phyloP scores from a whole-genome alignment of 495 filamentous ascomycete genomes.

The Baudoinia panamericana region DNA sequence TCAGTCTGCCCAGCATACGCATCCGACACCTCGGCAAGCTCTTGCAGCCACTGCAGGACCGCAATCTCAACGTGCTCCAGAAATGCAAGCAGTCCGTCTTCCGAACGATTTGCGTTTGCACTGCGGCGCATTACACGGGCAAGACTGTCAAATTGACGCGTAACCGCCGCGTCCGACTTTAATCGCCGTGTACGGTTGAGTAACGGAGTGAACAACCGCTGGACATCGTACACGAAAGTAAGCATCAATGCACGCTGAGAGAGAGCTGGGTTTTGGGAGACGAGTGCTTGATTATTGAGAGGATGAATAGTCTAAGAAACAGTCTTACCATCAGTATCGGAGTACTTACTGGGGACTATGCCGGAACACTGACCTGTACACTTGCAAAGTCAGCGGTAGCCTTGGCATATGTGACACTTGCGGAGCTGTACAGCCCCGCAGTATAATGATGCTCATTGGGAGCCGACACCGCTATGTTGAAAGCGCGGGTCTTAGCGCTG shows the following conservation, averaged over 20 bases:
- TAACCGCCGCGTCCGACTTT: not conserved
- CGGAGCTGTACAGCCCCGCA: no score
- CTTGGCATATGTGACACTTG: no score
- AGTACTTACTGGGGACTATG: constrained; percentile 30
- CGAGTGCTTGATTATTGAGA: constrained; percentile 42
- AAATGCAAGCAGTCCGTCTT: not conserved
- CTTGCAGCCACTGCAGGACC: constrained; percentile 1
- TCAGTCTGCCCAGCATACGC: no score
- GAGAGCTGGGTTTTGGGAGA: constrained; percentile 1
- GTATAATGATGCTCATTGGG: no score
- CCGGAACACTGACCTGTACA: constrained; percentile 38
- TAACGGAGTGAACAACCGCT: not conserved
- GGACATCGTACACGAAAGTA: constrained; percentile 4
- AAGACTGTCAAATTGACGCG: not conserved
- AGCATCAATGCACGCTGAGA: constrained; percentile 6
- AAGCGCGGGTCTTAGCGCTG: no score
- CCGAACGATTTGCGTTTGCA: no score
- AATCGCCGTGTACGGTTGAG: not conserved
- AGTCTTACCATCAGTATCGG: constrained; percentile 18
- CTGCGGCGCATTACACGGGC: not conserved
- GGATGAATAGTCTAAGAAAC: constrained; percentile 48
- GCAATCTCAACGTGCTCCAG: not conserved
- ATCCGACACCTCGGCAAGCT: no score
- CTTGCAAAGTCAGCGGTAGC: constrained; percentile 21
- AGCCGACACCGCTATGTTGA: not conserved